These are phyloP conservation scores for Ogataea hybrid DNA, from an alignment of 1,139 yeast species.

Conservation along the genomic window DNA sequence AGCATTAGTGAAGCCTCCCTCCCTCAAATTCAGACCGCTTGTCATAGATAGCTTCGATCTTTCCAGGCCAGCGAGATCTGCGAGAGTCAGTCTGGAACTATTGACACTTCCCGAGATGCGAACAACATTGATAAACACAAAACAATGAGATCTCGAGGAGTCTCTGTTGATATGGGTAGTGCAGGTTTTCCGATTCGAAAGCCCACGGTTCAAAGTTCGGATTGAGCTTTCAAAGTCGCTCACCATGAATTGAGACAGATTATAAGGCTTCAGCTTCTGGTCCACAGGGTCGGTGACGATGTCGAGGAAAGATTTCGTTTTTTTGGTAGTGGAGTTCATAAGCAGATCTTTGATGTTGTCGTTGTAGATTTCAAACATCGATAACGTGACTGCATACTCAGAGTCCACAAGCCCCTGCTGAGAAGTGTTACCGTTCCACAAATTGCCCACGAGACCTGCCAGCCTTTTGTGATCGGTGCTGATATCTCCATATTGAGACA, in stretches of 20 bases:
- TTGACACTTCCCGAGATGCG: constrained; percentile 21
- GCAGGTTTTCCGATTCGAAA: constrained; percentile 23
- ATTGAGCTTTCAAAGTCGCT: constrained; percentile 30
- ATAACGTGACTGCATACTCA: constrained; percentile 36
- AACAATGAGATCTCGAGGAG: constrained; percentile 32
- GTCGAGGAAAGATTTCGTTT: constrained; percentile 21
- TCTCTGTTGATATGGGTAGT: constrained; percentile 25
- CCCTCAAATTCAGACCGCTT: constrained; percentile 40
- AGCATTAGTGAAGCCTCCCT: constrained; percentile 39
- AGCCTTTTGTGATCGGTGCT: constrained; percentile 8
- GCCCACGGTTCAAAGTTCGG: constrained; percentile 19
- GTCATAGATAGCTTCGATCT: constrained; percentile 44
- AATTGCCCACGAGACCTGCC: constrained; percentile 13
- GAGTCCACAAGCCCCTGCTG: constrained; percentile 6
- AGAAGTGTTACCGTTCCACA: constrained; percentile 8
- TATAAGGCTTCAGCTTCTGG: constrained; percentile 37
- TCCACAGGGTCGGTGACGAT: constrained; percentile 34
- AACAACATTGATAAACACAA: constrained; percentile 28
- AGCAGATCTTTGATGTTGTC: constrained; percentile 41
- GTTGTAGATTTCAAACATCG: constrained; percentile 44
- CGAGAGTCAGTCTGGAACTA: constrained; percentile 39
- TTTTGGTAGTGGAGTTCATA: constrained; percentile 22
- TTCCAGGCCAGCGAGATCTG: constrained; percentile 52
- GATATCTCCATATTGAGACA: constrained; percentile 6
- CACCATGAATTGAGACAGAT: constrained; percentile 35